Evolutionary conservation across 176 grass and related monocot species (phyloP).

Genomic region (Alopecurus myosuroides): DNA sequence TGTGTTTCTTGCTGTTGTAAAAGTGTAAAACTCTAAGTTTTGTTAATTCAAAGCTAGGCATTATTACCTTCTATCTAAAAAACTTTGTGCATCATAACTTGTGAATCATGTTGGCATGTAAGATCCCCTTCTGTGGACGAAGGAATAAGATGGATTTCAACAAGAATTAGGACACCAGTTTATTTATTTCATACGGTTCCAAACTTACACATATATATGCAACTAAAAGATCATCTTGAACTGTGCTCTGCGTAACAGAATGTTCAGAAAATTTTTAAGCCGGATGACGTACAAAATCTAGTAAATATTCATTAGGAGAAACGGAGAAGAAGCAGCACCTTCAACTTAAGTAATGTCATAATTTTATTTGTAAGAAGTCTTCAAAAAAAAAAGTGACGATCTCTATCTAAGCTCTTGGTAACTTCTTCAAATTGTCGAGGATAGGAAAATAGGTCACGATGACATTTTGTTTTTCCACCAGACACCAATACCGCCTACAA

Average conservation of each 20-base stretch:
- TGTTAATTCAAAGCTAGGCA: too few relatives aligned
- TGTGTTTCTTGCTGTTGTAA: too few relatives aligned
- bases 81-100: too few relatives aligned
- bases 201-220: not conserved
- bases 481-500: constrained; percentile 23
- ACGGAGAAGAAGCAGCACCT: not conserved
- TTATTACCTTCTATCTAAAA: too few relatives aligned
- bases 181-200: not conserved
- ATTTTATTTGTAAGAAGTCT: not conserved
- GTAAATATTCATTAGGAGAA: not conserved
- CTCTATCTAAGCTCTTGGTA: not conserved
- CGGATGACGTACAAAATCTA: not conserved
- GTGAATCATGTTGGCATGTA: too few relatives aligned
- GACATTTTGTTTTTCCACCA: not conserved
- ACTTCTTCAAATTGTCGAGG: not conserved
- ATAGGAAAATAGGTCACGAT: not conserved
- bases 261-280: not conserved
- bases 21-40: too few relatives aligned
- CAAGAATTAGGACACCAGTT: not conserved
- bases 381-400: not conserved
- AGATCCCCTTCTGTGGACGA: too few relatives aligned
- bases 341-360: not conserved
- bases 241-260: not conserved
- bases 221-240: not conserved
- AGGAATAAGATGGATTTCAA: not conserved